These are phyloP conservation scores for Phragmites australis DNA, from an alignment of 176 grass and related monocot genomes.

Conservation along the genomic window DNA sequence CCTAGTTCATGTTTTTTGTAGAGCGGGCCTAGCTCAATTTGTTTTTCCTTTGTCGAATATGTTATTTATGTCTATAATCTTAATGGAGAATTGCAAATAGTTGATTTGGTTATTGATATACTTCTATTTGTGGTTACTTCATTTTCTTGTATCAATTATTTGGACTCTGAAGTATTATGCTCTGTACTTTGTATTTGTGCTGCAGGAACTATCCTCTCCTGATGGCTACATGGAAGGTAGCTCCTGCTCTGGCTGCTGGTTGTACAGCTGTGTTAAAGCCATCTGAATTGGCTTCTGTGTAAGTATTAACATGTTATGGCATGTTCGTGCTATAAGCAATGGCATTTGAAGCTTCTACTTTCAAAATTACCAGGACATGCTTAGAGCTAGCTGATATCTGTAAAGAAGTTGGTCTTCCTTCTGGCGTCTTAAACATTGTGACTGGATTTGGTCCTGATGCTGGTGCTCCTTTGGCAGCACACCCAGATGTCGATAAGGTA, in stretches of 20 bases:
- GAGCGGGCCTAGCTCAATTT: too few species aligned
- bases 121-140: neutral
- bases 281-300: slow-evolving; percentile 90
- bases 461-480: slow-evolving; percentile 92
- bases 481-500: slow-evolving; percentile 92
- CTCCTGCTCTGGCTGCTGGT: slow-evolving; percentile 96
- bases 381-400: slow-evolving; percentile 92
- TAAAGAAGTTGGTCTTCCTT: slow-evolving; percentile 87
- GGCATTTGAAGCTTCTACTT: slow-evolving; percentile 10
- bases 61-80: neutral
- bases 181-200: slow-evolving; percentile 9
- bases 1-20: too few species aligned
- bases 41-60: neutral
- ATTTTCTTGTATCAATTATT: slow-evolving; percentile 9
- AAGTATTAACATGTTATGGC: slow-evolving; percentile 46
- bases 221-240: slow-evolving; percentile 99
- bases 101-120: slow-evolving; percentile 3
- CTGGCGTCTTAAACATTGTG: slow-evolving; percentile 84
- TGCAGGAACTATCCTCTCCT: slow-evolving; percentile 96
- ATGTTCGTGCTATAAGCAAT: slow-evolving; percentile 27
- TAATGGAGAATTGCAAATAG: neutral
- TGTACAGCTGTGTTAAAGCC: slow-evolving; percentile 98
- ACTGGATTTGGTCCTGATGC: slow-evolving; percentile 94
- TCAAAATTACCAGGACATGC: slow-evolving; percentile 79
- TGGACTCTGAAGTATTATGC: slow-evolving; percentile 2